A percentile compares a stretch with the other conserved stretches of the same genome.
phyloP scores from a whole-genome alignment of 495 filamentous ascomycete genomes.

The Penicillium crystallinum region DNA sequence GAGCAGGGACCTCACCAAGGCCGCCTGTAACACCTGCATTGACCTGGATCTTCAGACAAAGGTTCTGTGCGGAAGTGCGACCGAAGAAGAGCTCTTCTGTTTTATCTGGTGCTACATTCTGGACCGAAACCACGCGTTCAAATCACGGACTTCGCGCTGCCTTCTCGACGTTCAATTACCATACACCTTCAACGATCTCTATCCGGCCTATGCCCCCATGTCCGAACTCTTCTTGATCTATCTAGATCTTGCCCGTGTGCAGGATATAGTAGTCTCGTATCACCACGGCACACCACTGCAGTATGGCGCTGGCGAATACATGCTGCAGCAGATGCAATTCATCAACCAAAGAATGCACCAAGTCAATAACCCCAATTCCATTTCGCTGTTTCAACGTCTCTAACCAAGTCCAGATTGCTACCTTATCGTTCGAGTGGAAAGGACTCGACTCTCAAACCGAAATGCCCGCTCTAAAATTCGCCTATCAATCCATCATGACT shows the following conservation, averaged over 20 bases:
- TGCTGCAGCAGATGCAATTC: slow-evolving; percentile 15
- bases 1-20: slow-evolving; percentile 13
- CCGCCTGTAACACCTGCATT: slow-evolving; percentile 16
- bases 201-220: neutral
- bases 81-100: slow-evolving; percentile 19
- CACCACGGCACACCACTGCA: neutral
- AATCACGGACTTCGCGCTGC: slow-evolving; percentile 8
- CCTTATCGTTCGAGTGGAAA: slow-evolving; percentile 13
- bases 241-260: slow-evolving; percentile 14
- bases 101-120: slow-evolving; percentile 23
- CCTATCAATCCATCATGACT: slow-evolving; percentile 20
- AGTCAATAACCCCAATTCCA: neutral
- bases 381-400: neutral
- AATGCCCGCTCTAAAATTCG: slow-evolving; percentile 18
- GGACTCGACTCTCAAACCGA: slow-evolving; percentile 15
- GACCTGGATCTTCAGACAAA: slow-evolving; percentile 10
- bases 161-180: slow-evolving; percentile 5
- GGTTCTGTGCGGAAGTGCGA: neutral
- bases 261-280: slow-evolving; percentile 14
- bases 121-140: slow-evolving; percentile 21
- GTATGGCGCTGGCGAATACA: neutral
- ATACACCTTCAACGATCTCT: neutral
- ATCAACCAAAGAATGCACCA: slow-evolving; percentile 12
- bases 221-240: slow-evolving; percentile 15
- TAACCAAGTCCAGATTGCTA: slow-evolving; percentile 8